phyloP scores from a whole-genome alignment of 208 protist species.

The Phytomonas francai region DNA sequence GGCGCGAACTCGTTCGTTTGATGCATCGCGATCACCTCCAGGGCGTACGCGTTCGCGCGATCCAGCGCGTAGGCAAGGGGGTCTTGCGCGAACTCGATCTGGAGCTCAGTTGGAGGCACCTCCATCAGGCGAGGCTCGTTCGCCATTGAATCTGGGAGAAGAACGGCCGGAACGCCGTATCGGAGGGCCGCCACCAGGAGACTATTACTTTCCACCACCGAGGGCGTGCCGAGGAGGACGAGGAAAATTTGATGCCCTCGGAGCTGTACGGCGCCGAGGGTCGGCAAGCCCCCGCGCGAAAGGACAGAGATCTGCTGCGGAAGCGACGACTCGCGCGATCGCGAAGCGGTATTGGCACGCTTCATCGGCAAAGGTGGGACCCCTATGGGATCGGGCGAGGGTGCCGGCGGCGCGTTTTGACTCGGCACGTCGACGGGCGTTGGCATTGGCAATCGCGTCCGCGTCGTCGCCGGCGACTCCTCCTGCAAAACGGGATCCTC shows the following conservation, averaged over 20 bases:
- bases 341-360: not conserved
- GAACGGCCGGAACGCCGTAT: slow-evolving; percentile 48
- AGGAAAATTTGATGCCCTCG: slow-evolving; percentile 11
- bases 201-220: slow-evolving; percentile 41
- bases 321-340: not conserved
- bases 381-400: not conserved
- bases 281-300: not conserved
- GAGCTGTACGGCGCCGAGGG: slow-evolving; percentile 36
- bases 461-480: not conserved
- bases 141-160: slow-evolving; percentile 38
- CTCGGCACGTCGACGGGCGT: not conserved
- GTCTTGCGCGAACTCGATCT: not conserved
- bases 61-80: not conserved
- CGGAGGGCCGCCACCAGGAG: slow-evolving; percentile 44
- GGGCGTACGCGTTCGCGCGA: not conserved
- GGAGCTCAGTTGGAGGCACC: slow-evolving; percentile 11
- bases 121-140: slow-evolving; percentile 19
- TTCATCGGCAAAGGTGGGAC: slow-evolving; percentile 9
- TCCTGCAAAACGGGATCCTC: slow-evolving; percentile 7
- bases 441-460: not conserved
- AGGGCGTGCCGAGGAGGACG: slow-evolving; percentile 34
- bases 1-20: slow-evolving; percentile 13
- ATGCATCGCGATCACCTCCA: not conserved
- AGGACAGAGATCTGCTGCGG: not conserved
- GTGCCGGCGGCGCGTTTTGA: slow-evolving; percentile 3